Conservation (phyloP, 1,139 yeast species). For the Tardiomyces depauwii region DNA sequence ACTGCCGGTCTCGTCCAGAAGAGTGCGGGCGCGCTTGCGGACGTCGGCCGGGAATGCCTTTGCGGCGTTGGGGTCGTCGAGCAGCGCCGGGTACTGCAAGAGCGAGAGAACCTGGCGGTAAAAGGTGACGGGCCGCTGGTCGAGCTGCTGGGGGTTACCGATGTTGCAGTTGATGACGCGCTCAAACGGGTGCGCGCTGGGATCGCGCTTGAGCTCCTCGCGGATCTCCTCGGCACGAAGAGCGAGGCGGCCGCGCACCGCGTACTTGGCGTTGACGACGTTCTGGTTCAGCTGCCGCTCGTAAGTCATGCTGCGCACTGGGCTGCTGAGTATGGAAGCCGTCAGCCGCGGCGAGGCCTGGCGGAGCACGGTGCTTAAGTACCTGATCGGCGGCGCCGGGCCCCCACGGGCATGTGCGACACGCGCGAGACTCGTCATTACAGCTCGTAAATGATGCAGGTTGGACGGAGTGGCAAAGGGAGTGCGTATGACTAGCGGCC, state of each 20-base stretch:
- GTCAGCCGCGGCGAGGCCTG: too few species aligned
- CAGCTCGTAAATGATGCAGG: too few species aligned
- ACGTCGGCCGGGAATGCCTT: constrained; percentile 58
- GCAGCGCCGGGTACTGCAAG: constrained; percentile 70
- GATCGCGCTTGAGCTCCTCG: constrained; percentile 38
- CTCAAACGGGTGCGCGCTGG: constrained; percentile 61
- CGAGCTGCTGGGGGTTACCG: constrained; percentile 95
- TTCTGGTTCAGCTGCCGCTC: constrained; percentile 53
- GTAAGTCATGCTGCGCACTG: constrained; percentile 4
- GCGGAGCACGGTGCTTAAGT: too few species aligned
- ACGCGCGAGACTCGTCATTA: too few species aligned
- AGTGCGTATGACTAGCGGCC: too few species aligned
- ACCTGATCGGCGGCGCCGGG: too few species aligned
- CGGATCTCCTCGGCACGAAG: constrained; percentile 80
- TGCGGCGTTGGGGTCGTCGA: constrained; percentile 29
- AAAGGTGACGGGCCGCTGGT: constrained; percentile 90
- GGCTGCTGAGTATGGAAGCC: too few species aligned
- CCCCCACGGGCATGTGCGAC: too few species aligned
- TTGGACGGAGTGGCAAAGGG: too few species aligned
- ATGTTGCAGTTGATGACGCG: constrained; percentile 81
- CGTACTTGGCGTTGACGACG: constrained; percentile 81
- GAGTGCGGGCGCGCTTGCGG: constrained; percentile 48
- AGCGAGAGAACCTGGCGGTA: constrained; percentile 82
- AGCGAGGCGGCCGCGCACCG: constrained; percentile 93
- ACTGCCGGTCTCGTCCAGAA: constrained; percentile 59